Conservation (phyloP, 1,284 basidiomycete genomes). For the Butyriboletus appendiculatus region DNA sequence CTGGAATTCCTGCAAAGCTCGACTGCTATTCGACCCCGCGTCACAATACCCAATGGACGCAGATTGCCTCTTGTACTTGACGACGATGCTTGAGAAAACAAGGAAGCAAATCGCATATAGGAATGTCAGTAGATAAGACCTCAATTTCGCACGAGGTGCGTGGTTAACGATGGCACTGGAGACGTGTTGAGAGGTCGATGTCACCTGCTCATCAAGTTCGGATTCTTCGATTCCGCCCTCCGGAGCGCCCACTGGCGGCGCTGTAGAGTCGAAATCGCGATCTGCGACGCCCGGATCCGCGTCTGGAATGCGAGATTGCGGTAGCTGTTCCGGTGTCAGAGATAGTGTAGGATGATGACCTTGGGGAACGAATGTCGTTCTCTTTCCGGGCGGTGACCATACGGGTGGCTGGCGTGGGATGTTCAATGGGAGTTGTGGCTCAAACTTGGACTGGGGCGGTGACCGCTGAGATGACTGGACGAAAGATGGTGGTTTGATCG, state of each 20-base stretch:
- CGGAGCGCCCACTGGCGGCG: slow-evolving; percentile 17
- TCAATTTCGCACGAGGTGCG: slow-evolving; percentile 16
- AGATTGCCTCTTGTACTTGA: slow-evolving; percentile 67
- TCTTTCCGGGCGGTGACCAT: slow-evolving; percentile 18
- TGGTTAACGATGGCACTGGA: slow-evolving; percentile 34
- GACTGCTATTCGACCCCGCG: slow-evolving; percentile 62
- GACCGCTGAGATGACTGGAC: slow-evolving; percentile 17
- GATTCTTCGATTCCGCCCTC: slow-evolving; percentile 14
- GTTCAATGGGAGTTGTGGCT: slow-evolving; percentile 52
- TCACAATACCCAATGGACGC: slow-evolving; percentile 84
- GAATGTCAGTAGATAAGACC: slow-evolving; percentile 37
- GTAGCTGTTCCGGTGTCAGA: slow-evolving; percentile 6
- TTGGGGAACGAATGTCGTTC: slow-evolving; percentile 16
- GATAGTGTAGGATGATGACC: slow-evolving; percentile 15
- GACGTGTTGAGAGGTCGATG: slow-evolving; percentile 40
- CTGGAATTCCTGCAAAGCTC: slow-evolving; percentile 51
- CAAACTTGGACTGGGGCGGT: slow-evolving; percentile 54
- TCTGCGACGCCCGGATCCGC: slow-evolving; percentile 15
- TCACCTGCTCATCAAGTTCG: slow-evolving; percentile 18
- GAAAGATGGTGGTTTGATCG: slow-evolving; percentile 24
- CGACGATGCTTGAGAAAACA: slow-evolving; percentile 42
- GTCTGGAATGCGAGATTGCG: slow-evolving; percentile 8
- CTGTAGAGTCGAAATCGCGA: slow-evolving; percentile 22
- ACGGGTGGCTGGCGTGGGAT: slow-evolving; percentile 26
- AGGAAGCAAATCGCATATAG: slow-evolving; percentile 42